These are phyloP conservation scores for Scheffersomyces ergatensis DNA, from an alignment of 805 yeast species.

Conservation along the genomic window DNA sequence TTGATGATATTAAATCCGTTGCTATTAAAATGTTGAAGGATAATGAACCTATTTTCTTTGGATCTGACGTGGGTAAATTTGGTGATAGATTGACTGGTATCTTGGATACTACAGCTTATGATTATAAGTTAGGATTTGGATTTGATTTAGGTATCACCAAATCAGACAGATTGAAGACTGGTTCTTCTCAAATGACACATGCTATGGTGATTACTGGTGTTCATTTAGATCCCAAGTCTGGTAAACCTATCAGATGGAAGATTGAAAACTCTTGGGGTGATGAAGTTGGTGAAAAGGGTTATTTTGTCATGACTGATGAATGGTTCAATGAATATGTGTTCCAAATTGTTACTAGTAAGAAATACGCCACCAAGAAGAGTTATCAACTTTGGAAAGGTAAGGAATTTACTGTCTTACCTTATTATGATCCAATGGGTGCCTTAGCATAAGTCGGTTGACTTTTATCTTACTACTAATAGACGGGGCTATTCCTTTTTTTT, in stretches of 20 bases:
- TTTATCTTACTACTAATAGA: too few species aligned
- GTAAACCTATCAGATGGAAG: slow-evolving; percentile 42
- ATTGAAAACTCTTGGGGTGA: slow-evolving; percentile 46
- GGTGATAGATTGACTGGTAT: slow-evolving; percentile 63
- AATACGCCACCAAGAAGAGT: slow-evolving; percentile 33
- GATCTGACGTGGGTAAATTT: slow-evolving; percentile 84
- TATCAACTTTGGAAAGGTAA: slow-evolving; percentile 34
- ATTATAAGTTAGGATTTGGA: slow-evolving; percentile 56
- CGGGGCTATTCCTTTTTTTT: too few species aligned
- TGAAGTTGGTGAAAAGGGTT: slow-evolving; percentile 39
- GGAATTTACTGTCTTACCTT: slow-evolving; percentile 33
- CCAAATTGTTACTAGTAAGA: slow-evolving; percentile 38
- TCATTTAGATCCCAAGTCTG: slow-evolving; percentile 55
- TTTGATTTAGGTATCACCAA: slow-evolving; percentile 53
- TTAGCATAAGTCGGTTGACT: too few species aligned
- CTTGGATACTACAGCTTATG: slow-evolving; percentile 70
- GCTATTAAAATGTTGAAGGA: slow-evolving; percentile 67
- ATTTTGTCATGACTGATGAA: slow-evolving; percentile 40
- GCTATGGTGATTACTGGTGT: slow-evolving; percentile 87
- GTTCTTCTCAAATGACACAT: slow-evolving; percentile 81
- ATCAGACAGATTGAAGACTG: slow-evolving; percentile 66
- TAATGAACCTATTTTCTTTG: slow-evolving; percentile 83
- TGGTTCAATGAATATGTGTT: slow-evolving; percentile 45
- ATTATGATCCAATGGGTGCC: slow-evolving; percentile 43
- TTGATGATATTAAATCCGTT: slow-evolving; percentile 53